A percentile compares a stretch with the other conserved stretches of the same genome.
Conservation (phyloP, 805 yeast genomes). For the Myxozyma sirexii region DNA sequence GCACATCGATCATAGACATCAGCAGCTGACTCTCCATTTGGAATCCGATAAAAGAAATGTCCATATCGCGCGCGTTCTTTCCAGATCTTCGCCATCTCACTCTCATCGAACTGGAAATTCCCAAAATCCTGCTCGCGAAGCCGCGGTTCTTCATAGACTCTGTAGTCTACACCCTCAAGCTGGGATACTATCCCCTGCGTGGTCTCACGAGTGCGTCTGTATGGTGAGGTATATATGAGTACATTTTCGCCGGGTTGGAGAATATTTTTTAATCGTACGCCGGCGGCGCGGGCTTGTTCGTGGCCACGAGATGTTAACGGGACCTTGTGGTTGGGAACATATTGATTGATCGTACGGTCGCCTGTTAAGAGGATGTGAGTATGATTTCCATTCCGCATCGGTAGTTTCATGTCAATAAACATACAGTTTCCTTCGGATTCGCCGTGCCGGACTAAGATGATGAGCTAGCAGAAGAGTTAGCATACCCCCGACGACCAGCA, state of each 20-base stretch:
- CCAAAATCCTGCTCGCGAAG: constrained; percentile 96
- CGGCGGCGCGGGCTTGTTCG: constrained; percentile 44
- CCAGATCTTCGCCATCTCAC: constrained; percentile 81
- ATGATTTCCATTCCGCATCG: neutral
- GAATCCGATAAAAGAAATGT: constrained; percentile 83
- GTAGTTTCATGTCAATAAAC: constrained; percentile 11
- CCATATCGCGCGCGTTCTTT: constrained; percentile 86
- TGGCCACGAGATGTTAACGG: constrained; percentile 74
- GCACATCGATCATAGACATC: constrained; percentile 92
- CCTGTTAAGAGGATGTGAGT: constrained; percentile 36
- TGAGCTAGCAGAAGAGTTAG: constrained; percentile 50
- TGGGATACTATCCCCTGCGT: constrained; percentile 68
- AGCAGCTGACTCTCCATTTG: constrained; percentile 94
- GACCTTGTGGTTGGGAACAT: constrained; percentile 78
- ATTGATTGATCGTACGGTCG: constrained; percentile 78
- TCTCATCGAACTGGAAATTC: constrained; percentile 74
- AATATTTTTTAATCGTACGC: constrained; percentile 42
- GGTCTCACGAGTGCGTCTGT: constrained; percentile 81
- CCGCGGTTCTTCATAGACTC: constrained; percentile 82
- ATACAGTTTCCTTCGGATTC: constrained; percentile 82
- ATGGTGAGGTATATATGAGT: constrained; percentile 84
- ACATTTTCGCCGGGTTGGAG: constrained; percentile 58
- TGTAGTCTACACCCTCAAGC: constrained; percentile 52
- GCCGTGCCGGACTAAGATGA: constrained; percentile 84
- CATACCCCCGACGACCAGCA: neutral